Conservation (phyloP, 257 asterid genomes). For the Craterostigma plantagineum region DNA sequence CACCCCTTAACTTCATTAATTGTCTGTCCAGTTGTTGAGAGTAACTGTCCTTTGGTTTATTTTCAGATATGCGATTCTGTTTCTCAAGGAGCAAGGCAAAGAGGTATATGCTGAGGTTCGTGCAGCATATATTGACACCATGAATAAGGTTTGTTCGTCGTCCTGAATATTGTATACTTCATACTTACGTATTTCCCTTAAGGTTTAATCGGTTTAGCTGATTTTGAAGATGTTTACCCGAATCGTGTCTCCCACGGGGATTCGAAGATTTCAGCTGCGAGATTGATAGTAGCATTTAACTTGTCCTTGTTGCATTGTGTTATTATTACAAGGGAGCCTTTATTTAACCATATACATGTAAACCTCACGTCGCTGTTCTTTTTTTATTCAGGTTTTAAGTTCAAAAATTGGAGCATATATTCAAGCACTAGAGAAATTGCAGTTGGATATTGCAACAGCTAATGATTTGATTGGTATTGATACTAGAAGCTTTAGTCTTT, state of each 20-base stretch:
- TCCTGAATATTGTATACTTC: conserved; percentile 7
- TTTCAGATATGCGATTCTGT: conserved; percentile 60
- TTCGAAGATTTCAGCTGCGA: background rate
- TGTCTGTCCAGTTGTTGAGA: too few relatives aligned
- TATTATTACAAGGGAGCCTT: background rate
- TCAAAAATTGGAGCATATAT: conserved; percentile 92
- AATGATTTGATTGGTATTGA: conserved; percentile 95
- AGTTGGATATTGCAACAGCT: conserved; percentile 91
- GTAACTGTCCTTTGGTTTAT: too few relatives aligned
- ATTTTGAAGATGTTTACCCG: background rate
- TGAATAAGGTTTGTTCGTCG: conserved; percentile 70
- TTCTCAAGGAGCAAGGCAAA: conserved; percentile 89
- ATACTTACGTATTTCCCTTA: background rate
- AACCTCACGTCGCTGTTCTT: conserved; percentile 7
- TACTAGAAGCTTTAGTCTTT: conserved; percentile 83
- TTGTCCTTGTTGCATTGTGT: conserved; percentile 8
- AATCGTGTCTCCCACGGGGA: conserved; percentile 1
- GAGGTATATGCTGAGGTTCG: conserved; percentile 84
- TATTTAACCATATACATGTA: too few relatives aligned
- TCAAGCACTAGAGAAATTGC: conserved; percentile 97
- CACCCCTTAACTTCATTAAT: too few relatives aligned
- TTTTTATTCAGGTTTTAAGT: conserved; percentile 55
- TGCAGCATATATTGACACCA: conserved; percentile 91
- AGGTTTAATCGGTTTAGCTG: conserved; percentile 3
- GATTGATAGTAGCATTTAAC: too few relatives aligned